A percentile compares a stretch with the other conserved stretches of the same genome.
Conservation (phyloP, 768 basidiomycete genomes). For the Hygrophoropsis aurantiaca region DNA sequence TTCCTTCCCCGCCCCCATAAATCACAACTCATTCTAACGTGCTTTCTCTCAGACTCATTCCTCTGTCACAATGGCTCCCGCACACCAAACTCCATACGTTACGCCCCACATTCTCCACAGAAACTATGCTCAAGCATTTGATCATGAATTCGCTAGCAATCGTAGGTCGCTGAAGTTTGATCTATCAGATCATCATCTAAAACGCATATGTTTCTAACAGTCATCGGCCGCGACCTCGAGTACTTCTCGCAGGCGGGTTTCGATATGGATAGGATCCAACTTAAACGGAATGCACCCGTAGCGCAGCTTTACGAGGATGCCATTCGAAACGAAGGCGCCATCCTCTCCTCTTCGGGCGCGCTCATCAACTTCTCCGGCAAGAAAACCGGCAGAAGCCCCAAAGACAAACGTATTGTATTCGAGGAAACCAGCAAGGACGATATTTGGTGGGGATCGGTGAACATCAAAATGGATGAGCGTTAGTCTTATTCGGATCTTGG, state of each 20-base stretch:
- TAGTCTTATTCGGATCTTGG: conserved; percentile 29
- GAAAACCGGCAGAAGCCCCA: conserved; percentile 97
- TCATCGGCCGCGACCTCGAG: conserved; percentile 90
- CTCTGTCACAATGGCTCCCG: conserved; percentile 56
- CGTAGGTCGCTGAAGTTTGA: conserved; percentile 42
- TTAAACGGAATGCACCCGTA: conserved; percentile 90
- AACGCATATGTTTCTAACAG: conserved; percentile 38
- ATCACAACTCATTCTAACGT: conserved; percentile 6
- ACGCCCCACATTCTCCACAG: conserved; percentile 90
- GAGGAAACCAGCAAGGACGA: conserved; percentile 96
- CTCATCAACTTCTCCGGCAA: conserved; percentile 99
- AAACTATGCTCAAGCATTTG: conserved; percentile 74
- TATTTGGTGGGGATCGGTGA: conserved; percentile 99
- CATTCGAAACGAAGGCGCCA: conserved; percentile 96
- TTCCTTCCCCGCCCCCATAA: conserved; percentile 1
- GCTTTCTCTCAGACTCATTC: conserved; percentile 1
- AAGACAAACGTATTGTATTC: conserved; percentile 99
- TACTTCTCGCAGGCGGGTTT: conserved; percentile 99
- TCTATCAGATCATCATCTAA: conserved; percentile 2
- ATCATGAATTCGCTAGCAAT: conserved; percentile 58
- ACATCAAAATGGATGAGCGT: conserved; percentile 99
- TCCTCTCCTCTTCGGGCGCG: conserved; percentile 94
- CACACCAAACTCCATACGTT: conserved; percentile 79
- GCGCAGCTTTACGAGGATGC: conserved; percentile 97
- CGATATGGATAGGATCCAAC: conserved; percentile 96